Evolutionary conservation across 2,329 filamentous ascomycete species (phyloP).

Genomic region (Juglanconis sp.): DNA sequence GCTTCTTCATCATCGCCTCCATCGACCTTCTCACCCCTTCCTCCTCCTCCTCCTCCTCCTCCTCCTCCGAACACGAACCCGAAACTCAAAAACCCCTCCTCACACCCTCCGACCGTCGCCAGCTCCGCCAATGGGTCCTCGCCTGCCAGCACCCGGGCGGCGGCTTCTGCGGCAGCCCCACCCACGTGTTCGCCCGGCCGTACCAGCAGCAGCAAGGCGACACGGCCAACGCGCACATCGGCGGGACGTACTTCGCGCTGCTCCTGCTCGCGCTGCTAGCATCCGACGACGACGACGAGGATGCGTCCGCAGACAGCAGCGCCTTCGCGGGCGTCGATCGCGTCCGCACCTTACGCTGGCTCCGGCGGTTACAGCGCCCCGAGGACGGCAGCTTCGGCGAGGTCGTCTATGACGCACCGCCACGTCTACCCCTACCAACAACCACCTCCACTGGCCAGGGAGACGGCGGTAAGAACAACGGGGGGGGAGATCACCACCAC

Average conservation of each 20-base stretch:
- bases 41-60: slow-evolving; percentile 41
- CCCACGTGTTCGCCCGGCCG: slow-evolving; percentile 46
- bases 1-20: slow-evolving; percentile 83
- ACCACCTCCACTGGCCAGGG: too few species aligned
- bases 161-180: slow-evolving; percentile 85
- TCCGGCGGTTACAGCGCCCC: slow-evolving; percentile 68
- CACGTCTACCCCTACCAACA: background rate
- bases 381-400: slow-evolving; percentile 90
- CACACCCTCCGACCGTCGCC: slow-evolving; percentile 39
- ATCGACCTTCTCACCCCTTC: slow-evolving; percentile 74
- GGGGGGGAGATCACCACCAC: slow-evolving; percentile 17
- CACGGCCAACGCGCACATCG: slow-evolving; percentile 63
- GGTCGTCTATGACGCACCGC: slow-evolving; percentile 52
- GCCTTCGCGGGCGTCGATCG: slow-evolving; percentile 65
- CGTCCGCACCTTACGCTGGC: slow-evolving; percentile 66
- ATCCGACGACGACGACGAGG: slow-evolving; percentile 34
- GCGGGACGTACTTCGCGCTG: slow-evolving; percentile 86
- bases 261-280: slow-evolving; percentile 60
- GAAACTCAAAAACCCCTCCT: slow-evolving; percentile 34
- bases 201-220: slow-evolving; percentile 21
- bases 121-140: slow-evolving; percentile 74
- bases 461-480: slow-evolving; percentile 28
- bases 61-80: background rate
- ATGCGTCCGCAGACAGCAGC: slow-evolving; percentile 29
- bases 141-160: slow-evolving; percentile 79